Conservation (phyloP, 31 red algal species). For the Odonthalia washingtoniensis region DNA sequence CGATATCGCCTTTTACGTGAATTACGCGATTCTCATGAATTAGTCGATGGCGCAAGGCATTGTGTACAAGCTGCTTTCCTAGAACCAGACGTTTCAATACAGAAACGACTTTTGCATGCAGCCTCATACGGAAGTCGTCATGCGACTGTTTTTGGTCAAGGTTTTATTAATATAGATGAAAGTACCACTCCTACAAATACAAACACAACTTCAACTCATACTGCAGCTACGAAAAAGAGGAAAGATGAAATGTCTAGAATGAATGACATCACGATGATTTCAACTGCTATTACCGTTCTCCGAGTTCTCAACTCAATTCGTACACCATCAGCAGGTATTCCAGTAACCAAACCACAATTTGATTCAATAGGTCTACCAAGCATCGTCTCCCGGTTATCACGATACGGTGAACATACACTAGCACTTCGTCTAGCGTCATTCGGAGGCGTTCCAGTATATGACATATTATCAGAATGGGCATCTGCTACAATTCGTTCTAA, state of each 20-base stretch:
- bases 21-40: conserved; percentile 53
- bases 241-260: conserved; percentile 22
- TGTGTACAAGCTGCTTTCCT: conserved; percentile 64
- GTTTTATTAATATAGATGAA: background rate
- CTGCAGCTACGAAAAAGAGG: background rate
- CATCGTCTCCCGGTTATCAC: conserved; percentile 62
- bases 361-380: conserved; percentile 54
- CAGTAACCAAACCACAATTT: conserved; percentile 67
- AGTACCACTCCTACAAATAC: too few relatives aligned
- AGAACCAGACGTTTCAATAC: conserved; percentile 34
- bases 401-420: conserved; percentile 60
- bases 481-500: conserved; percentile 41
- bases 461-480: conserved; percentile 65
- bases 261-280: conserved; percentile 70
- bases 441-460: conserved; percentile 68
- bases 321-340: conserved; percentile 43
- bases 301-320: conserved; percentile 58
- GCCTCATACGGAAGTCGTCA: conserved; percentile 69
- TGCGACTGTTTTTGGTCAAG: conserved; percentile 54
- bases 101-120: conserved; percentile 70
- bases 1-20: conserved; percentile 64
- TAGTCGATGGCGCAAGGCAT: conserved; percentile 58
- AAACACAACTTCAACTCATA: too few relatives aligned
- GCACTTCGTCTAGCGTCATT: conserved; percentile 68
- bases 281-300: conserved; percentile 67